Conservation (phyloP, 2,329 filamentous ascomycete genomes). For the Chalaropsis ovoidea region DNA sequence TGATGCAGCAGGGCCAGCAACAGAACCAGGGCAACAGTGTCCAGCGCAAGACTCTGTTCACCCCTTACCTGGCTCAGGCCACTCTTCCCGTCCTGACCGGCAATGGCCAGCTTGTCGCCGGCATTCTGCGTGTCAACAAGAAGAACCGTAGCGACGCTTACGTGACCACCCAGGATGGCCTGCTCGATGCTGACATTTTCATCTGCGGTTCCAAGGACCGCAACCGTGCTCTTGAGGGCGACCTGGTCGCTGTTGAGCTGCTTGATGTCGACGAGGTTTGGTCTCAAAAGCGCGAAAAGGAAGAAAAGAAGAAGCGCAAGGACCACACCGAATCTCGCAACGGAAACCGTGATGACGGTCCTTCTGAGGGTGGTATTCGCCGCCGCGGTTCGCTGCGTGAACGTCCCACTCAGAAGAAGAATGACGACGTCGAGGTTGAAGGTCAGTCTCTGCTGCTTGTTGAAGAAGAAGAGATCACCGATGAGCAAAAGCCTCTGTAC, state of each 20-base stretch:
- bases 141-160: conserved; percentile 99
- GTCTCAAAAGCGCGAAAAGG: conserved; percentile 97
- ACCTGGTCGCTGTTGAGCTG: conserved; percentile 89
- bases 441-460: conserved; percentile 93
- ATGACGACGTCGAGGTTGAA: conserved; percentile 97
- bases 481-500: conserved; percentile 94
- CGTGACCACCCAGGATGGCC: conserved; percentile 78
- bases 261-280: conserved; percentile 97
- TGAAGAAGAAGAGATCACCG: conserved; percentile 96
- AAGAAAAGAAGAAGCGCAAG: conserved; percentile 99
- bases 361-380: conserved; percentile 72
- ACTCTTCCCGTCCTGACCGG: conserved; percentile 80
- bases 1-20: conserved; percentile 55
- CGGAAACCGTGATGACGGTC: conserved; percentile 58
- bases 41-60: conserved; percentile 96
- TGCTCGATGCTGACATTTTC: conserved; percentile 94
- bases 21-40: conserved; percentile 62
- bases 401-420: conserved; percentile 98
- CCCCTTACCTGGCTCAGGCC: conserved; percentile 90
- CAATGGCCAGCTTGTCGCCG: conserved; percentile 89
- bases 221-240: conserved; percentile 91
- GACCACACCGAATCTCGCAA: conserved; percentile 88
- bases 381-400: conserved; percentile 91
- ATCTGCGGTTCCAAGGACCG: conserved; percentile 99
- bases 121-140: conserved; percentile 96